Evolutionary conservation across 2,329 filamentous ascomycete genomes (phyloP).

Genomic region (Trichothecium sympodiale): DNA sequence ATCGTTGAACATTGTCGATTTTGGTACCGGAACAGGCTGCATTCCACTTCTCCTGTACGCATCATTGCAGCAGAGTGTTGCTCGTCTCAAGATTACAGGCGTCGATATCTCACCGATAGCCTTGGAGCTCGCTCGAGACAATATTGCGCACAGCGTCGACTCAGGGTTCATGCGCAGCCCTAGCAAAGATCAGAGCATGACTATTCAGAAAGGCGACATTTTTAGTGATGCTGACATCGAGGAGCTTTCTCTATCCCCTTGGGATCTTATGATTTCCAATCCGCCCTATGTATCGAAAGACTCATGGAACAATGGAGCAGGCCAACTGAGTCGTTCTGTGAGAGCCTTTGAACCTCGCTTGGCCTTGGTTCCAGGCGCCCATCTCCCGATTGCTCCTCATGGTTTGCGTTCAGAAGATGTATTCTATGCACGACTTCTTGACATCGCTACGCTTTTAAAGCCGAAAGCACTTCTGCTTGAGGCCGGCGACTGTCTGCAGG

Average conservation of each 20-base stretch:
- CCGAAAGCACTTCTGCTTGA: conserved; percentile 56
- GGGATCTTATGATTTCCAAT: conserved; percentile 71
- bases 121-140: conserved; percentile 52
- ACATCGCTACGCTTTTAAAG: conserved; percentile 35
- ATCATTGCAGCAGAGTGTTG: conserved; percentile 35
- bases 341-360: conserved; percentile 69
- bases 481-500: conserved; percentile 60
- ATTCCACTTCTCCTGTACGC: conserved; percentile 69
- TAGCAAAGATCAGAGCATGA: conserved; percentile 17
- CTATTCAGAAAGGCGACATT: conserved; percentile 38
- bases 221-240: conserved; percentile 30
- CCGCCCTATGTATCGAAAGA: conserved; percentile 75
- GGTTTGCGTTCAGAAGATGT: conserved; percentile 31
- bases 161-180: conserved; percentile 12
- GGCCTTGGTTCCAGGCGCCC: conserved; percentile 54
- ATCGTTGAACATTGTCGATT: conserved; percentile 58
- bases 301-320: conserved; percentile 25
- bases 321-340: conserved; percentile 57
- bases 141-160: conserved; percentile 41
- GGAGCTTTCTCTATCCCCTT: conserved; percentile 13
- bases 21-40: conserved; percentile 87
- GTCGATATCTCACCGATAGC: conserved; percentile 63
- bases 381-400: conserved; percentile 14
- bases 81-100: conserved; percentile 44
- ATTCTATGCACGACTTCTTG: conserved; percentile 59